phyloP scores from a whole-genome alignment of 2,329 filamentous ascomycete genomes.

The Xylaria sp. region DNA sequence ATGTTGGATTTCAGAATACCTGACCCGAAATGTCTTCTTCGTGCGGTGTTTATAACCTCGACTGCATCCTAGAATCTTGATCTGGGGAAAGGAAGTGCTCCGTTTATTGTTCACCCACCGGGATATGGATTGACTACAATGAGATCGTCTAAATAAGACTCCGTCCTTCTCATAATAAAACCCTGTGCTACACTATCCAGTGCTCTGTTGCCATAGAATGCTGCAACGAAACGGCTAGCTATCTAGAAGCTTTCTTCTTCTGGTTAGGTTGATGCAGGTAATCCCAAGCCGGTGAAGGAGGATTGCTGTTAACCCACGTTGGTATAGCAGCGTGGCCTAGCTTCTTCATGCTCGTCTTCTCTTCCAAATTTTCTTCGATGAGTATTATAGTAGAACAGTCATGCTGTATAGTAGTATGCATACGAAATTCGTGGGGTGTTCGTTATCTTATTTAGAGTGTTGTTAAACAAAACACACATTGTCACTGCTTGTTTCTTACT shows the following conservation, averaged over 20 bases:
- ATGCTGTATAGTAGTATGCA: slow-evolving; percentile 2
- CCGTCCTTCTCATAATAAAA: neutral
- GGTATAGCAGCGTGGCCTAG: slow-evolving; percentile 26
- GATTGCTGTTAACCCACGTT: slow-evolving; percentile 14
- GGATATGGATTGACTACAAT: slow-evolving; percentile 3
- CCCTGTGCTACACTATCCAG: neutral
- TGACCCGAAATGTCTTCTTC: neutral
- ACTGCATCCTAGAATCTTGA: slow-evolving; percentile 6
- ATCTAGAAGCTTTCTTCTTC: slow-evolving; percentile 44
- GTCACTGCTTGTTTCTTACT: neutral
- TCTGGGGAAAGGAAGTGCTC: neutral
- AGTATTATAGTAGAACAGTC: neutral
- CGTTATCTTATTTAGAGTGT: neutral
- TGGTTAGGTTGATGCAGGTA: slow-evolving; percentile 29
- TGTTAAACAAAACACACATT: neutral
- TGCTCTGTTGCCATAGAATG: slow-evolving; percentile 17
- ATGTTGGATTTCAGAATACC: neutral
- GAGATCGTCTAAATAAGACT: slow-evolving; percentile 16
- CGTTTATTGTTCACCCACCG: slow-evolving; percentile 5
- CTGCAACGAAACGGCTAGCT: slow-evolving; percentile 21
- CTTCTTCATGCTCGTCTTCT: slow-evolving; percentile 28
- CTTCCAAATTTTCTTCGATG: slow-evolving; percentile 15
- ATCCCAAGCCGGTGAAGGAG: slow-evolving; percentile 37
- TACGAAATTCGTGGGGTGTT: neutral
- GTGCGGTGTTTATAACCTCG: neutral